Conservation (phyloP, 768 basidiomycete genomes). For the Pulveroboletus sp. region DNA sequence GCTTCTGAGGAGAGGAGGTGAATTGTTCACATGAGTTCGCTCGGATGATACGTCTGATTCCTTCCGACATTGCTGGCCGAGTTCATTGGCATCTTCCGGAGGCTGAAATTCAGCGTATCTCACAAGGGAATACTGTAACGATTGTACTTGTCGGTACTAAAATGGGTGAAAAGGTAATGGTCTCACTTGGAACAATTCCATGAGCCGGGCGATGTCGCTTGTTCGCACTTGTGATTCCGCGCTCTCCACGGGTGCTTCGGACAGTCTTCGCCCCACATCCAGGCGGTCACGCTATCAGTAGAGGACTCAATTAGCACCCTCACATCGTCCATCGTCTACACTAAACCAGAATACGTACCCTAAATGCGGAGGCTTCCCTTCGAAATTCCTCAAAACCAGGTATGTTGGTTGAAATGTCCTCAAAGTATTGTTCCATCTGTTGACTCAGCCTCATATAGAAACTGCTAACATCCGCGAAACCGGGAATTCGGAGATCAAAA, state of each 20-base stretch:
- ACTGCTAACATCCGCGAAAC: constrained; percentile 76
- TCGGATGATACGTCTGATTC: constrained; percentile 36
- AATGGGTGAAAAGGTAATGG: background rate
- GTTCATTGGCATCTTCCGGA: constrained; percentile 24
- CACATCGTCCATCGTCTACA: background rate
- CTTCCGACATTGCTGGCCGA: constrained; percentile 23
- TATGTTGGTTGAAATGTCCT: constrained; percentile 50
- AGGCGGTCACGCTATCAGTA: constrained; percentile 66
- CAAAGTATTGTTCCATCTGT: constrained; percentile 80
- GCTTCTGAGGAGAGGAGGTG: constrained; percentile 25
- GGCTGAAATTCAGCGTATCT: constrained; percentile 70
- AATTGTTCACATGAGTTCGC: constrained; percentile 37
- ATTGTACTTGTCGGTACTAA: background rate
- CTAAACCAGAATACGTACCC: constrained; percentile 38
- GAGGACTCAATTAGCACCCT: constrained; percentile 1
- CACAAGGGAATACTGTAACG: constrained; percentile 54
- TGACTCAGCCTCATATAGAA: constrained; percentile 72
- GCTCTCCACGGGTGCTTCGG: constrained; percentile 39
- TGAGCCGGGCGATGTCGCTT: constrained; percentile 74
- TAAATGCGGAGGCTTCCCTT: constrained; percentile 75
- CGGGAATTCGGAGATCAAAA: constrained; percentile 79
- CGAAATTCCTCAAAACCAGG: constrained; percentile 69
- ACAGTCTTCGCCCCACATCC: constrained; percentile 59
- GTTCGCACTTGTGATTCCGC: constrained; percentile 56
- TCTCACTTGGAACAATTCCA: constrained; percentile 77